These are phyloP conservation scores for Knoxdaviesia capensis DNA, from an alignment of 2,329 filamentous ascomycete genomes.

Conservation along the genomic window DNA sequence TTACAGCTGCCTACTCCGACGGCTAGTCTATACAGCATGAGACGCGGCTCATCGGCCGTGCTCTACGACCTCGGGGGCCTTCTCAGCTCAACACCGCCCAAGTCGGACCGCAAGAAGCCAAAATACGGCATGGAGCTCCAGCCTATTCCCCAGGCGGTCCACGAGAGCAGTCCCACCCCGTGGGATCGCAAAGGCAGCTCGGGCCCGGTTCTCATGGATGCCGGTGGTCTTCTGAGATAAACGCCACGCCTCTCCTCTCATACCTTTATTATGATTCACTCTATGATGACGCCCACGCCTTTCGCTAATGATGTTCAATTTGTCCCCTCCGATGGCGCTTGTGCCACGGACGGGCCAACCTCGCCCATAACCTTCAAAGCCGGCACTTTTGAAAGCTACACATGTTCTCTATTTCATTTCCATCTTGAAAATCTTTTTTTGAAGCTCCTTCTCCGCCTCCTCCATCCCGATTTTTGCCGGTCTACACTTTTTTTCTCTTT, in stretches of 20 bases:
- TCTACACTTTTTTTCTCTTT: background rate
- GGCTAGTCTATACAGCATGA: conserved; percentile 22
- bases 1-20: conserved; percentile 11
- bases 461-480: background rate
- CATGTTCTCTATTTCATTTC: background rate
- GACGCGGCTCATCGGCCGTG: conserved; percentile 34
- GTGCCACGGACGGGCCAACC: too few species aligned
- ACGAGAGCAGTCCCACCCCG: conserved; percentile 5
- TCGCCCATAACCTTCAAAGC: too few species aligned
- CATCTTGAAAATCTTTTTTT: background rate
- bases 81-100: conserved; percentile 17
- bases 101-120: conserved; percentile 10
- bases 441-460: background rate
- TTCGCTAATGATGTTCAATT: too few species aligned
- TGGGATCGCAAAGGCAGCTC: too few species aligned
- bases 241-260: too few species aligned
- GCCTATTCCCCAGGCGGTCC: conserved; percentile 21
- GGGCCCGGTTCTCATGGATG: too few species aligned
- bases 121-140: conserved; percentile 22
- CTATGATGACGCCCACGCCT: too few species aligned
- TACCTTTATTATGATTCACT: too few species aligned
- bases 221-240: too few species aligned
- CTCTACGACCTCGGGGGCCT: conserved; percentile 37
- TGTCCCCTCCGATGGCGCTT: too few species aligned
- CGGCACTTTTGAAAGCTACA: too few species aligned